Evolutionary conservation across 202 grass and related monocot species (phyloP), one percentile per base, ranked within the genome.

Genomic region (Elaeis oleifera): DNA sequence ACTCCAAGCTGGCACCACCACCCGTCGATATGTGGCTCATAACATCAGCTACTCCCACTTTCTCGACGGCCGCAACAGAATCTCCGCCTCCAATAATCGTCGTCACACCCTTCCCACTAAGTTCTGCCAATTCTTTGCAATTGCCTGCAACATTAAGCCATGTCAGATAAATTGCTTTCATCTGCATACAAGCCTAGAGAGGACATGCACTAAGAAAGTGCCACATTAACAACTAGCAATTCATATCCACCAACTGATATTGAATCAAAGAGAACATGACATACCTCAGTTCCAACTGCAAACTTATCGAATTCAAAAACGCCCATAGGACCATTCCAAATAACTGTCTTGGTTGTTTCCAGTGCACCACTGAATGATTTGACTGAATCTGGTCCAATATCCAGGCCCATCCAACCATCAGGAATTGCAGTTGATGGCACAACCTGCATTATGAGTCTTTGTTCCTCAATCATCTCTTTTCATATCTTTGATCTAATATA

Each of bases 221-320:
- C 5, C 28, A 31, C 28, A 6, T 31, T 31, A 31, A 31, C 28
- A 31, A 20, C n/a, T 18, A 17, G 52, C 5, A 19, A 54, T 20
- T 17, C 52, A 20, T n/a, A 19, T 31, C 52, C 17, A 8, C 19
- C 6, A 56, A 18, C 1, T 9, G 21, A 56, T 23, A 23, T 2
- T 9, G 11, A 56, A 56, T 18, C 23, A 56, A 56, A 56, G 21
- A 9, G 8, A 56, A 3, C 6, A 20, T 23, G 8, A 9, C 21
- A 20, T 22, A 56, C 53, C 53, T 56, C 53, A 3, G 53, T 56
- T 20, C 53, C 53, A 8, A 20, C 21, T 20, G 53, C 53, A 23
- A 56, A 56, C 53, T 56, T 56, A 9, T 56, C 53, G 22, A 56
- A 56, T 20, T 56, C 53, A 56, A 56, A 56, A 20, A 56, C 53